Evolutionary conservation across 768 basidiomycete species (phyloP).

Genomic region (Boletus barrowsii): DNA sequence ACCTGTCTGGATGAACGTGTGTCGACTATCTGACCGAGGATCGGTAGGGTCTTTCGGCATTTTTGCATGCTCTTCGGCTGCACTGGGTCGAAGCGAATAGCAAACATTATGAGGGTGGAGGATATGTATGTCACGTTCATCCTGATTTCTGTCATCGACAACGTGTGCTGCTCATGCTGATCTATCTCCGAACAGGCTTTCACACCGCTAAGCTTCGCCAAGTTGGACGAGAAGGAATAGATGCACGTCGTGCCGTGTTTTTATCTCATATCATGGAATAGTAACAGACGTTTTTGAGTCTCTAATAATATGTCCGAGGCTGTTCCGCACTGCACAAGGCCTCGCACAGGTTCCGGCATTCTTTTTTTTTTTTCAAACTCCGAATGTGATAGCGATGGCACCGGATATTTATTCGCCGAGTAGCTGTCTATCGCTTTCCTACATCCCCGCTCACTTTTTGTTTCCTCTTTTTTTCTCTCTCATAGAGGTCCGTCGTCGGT

Average conservation of each 20-base stretch:
- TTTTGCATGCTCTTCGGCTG: constrained; percentile 91
- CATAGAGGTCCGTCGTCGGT: constrained; percentile 32
- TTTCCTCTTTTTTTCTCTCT: constrained; percentile 18
- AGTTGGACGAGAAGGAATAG: constrained; percentile 38
- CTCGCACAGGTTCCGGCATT: background rate
- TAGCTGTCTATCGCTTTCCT: constrained; percentile 4
- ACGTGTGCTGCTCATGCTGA: constrained; percentile 29
- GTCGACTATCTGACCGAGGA: constrained; percentile 7
- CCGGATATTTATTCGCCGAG: constrained; percentile 11
- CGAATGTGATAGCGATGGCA: constrained; percentile 10
- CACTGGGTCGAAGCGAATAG: constrained; percentile 99
- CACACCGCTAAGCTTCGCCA: constrained; percentile 46
- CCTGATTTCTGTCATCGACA: constrained; percentile 13
- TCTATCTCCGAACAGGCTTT: constrained; percentile 39
- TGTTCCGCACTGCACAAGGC: constrained; percentile 5
- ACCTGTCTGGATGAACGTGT: constrained; percentile 16
- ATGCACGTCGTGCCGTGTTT: constrained; percentile 10
- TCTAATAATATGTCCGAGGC: constrained; percentile 4
- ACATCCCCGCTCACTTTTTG: constrained; percentile 34
- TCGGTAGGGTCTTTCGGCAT: constrained; percentile 83
- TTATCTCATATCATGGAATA: constrained; percentile 12
- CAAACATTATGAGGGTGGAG: constrained; percentile 90
- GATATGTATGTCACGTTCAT: constrained; percentile 62
- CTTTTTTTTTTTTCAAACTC: constrained; percentile 31
- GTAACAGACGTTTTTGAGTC: constrained; percentile 14